phyloP scores from a whole-genome alignment of 345 rosid genomes.

The Aethionema arabicum region DNA sequence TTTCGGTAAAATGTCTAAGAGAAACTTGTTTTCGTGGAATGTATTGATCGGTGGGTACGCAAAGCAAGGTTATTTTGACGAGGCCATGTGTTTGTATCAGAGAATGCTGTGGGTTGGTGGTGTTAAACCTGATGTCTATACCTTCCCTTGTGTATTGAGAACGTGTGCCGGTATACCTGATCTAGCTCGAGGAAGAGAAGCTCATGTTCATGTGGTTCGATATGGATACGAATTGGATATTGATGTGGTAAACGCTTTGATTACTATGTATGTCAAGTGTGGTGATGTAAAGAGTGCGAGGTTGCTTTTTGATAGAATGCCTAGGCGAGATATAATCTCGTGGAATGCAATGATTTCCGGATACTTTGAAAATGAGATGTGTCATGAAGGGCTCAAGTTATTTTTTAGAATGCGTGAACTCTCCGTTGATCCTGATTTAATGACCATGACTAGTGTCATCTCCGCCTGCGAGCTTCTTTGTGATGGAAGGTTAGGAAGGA shows the following conservation, averaged over 20 bases:
- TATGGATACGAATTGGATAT: constrained; percentile 70
- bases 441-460: constrained; percentile 83
- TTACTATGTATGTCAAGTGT: constrained; percentile 87
- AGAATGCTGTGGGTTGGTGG: constrained; percentile 84
- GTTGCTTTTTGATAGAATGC: constrained; percentile 69
- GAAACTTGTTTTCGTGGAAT: constrained; percentile 94
- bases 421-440: constrained; percentile 70
- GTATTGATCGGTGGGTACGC: constrained; percentile 86
- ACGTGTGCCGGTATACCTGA: constrained; percentile 81
- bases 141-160: constrained; percentile 89
- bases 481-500: constrained; percentile 59
- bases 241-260: constrained; percentile 77
- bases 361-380: constrained; percentile 71
- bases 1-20: constrained; percentile 76
- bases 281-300: constrained; percentile 52
- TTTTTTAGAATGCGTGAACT: constrained; percentile 65
- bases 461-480: constrained; percentile 68
- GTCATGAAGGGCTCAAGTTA: constrained; percentile 59
- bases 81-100: constrained; percentile 83
- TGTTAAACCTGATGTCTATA: constrained; percentile 78
- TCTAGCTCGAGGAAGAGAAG: constrained; percentile 67
- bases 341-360: constrained; percentile 96
- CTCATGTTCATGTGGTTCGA: constrained; percentile 78
- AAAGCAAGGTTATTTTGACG: constrained; percentile 75
- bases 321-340: constrained; percentile 72